Conservation (phyloP, 805 yeast species). For the Kodamaea kakaduensis region DNA sequence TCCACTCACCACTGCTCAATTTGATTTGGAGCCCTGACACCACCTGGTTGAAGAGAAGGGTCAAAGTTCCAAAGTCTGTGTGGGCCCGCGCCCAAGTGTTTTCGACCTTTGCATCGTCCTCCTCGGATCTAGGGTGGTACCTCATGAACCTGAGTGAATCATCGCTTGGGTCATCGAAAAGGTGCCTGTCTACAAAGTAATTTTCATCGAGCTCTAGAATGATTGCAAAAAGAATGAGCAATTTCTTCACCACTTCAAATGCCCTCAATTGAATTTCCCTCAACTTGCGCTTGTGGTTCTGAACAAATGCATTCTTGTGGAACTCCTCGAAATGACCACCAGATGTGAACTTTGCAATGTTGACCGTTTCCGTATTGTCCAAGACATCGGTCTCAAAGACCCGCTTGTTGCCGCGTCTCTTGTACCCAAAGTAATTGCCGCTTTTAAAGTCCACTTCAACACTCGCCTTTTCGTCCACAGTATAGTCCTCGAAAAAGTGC, state of each 20-base stretch:
- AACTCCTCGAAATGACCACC: slow-evolving; percentile 17
- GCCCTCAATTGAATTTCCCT: slow-evolving; percentile 20
- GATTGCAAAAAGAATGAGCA: slow-evolving; percentile 29
- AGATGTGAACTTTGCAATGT: slow-evolving; percentile 30
- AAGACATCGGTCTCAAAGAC: slow-evolving; percentile 26
- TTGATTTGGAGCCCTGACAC: slow-evolving; percentile 35
- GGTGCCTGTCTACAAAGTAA: slow-evolving; percentile 28
- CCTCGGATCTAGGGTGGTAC: slow-evolving; percentile 25
- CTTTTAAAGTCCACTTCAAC: slow-evolving; percentile 23
- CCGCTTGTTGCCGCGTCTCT: slow-evolving; percentile 27
- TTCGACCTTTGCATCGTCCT: slow-evolving; percentile 28
- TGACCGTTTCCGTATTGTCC: slow-evolving; percentile 29
- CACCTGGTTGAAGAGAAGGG: slow-evolving; percentile 31
- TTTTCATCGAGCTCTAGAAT: slow-evolving; percentile 31
- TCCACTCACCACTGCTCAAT: slow-evolving; percentile 27
- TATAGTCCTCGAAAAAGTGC: slow-evolving; percentile 23
- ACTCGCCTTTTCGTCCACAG: slow-evolving; percentile 23
- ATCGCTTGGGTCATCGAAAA: slow-evolving; percentile 31
- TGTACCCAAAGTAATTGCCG: slow-evolving; percentile 33
- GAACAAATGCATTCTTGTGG: slow-evolving; percentile 20
- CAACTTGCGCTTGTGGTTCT: slow-evolving; percentile 19
- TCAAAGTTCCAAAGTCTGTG: slow-evolving; percentile 35
- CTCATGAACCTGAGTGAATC: slow-evolving; percentile 33
- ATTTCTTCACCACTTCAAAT: slow-evolving; percentile 21
- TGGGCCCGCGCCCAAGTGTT: slow-evolving; percentile 33